phyloP scores from a whole-genome alignment of 2,329 filamentous ascomycete genomes.

The Alternaria novae-zelandiae region DNA sequence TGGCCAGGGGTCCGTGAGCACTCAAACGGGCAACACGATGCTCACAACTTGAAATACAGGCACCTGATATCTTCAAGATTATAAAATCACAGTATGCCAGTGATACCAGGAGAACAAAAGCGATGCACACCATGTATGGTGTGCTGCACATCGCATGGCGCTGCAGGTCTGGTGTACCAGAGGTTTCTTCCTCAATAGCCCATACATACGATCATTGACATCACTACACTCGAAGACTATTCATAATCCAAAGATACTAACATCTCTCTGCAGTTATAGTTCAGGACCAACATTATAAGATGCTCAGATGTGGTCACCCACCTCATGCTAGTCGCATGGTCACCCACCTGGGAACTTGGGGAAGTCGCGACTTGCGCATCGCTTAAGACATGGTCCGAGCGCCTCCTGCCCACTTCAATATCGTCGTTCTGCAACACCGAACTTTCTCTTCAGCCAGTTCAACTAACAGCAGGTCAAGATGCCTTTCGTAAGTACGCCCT shows the following conservation, averaged over 20 bases:
- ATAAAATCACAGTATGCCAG: too few relatives aligned
- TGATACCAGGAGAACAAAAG: background rate
- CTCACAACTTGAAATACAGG: conserved; percentile 3
- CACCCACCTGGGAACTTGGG: conserved; percentile 14
- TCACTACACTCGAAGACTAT: background rate
- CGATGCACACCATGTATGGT: background rate
- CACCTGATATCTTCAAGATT: background rate
- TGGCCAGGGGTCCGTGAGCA: conserved; percentile 26
- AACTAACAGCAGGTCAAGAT: conserved; percentile 48
- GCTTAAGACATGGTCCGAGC: conserved; percentile 19
- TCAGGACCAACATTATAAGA: background rate
- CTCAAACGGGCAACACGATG: conserved; percentile 22
- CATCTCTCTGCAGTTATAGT: background rate
- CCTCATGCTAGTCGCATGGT: conserved; percentile 6
- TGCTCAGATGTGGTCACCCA: conserved; percentile 5
- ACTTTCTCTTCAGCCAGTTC: conserved; percentile 35
- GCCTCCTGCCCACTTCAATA: conserved; percentile 17
- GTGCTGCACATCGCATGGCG: background rate
- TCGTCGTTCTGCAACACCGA: conserved; percentile 18
- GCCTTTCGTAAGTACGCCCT: conserved; percentile 56
- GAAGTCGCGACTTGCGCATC: conserved; percentile 15
- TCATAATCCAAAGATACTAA: rapidly evolving
- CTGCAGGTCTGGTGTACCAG: background rate
- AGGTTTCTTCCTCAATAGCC: background rate
- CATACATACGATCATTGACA: background rate